A percentile compares a stretch with the other conserved stretches of the same genome.
Conservation (phyloP, 139 green algal genomes). For the Coelastrella sp. region DNA sequence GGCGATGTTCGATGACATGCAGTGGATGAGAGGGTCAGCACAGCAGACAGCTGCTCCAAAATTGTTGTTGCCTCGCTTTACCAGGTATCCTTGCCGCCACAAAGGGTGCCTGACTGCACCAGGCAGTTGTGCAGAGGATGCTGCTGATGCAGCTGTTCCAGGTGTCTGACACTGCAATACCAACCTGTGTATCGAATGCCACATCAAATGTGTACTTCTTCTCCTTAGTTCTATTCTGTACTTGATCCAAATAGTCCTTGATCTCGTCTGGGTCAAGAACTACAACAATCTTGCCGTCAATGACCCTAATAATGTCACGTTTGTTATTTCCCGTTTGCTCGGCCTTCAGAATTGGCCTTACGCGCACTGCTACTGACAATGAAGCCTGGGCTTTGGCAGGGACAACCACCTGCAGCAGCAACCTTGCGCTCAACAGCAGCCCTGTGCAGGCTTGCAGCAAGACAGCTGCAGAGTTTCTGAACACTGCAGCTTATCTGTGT, state of each 20-base stretch:
- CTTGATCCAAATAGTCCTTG: slow-evolving; percentile 81
- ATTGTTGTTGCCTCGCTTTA: slow-evolving; percentile 3
- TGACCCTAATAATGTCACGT: slow-evolving; percentile 74
- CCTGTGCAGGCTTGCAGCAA: background rate
- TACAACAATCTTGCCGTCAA: slow-evolving; percentile 72
- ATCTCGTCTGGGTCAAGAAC: slow-evolving; percentile 81
- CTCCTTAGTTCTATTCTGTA: slow-evolving; percentile 78
- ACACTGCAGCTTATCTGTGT: no score
- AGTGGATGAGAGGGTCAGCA: no score
- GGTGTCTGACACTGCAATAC: background rate
- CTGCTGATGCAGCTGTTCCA: background rate
- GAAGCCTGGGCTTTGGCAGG: slow-evolving; percentile 39
- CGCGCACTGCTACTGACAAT: slow-evolving; percentile 72
- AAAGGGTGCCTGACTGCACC: no score
- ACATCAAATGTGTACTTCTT: slow-evolving; percentile 86
- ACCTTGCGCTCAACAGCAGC: background rate
- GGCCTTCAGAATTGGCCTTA: slow-evolving; percentile 68
- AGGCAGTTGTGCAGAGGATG: background rate
- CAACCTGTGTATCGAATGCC: slow-evolving; percentile 63
- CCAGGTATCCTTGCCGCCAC: no score
- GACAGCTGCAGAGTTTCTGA: no score
- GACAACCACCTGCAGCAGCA: slow-evolving; percentile 17
- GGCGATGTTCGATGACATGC: no score
- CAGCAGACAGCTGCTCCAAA: background rate
- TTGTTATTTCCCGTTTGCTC: slow-evolving; percentile 50